phyloP scores from a whole-genome alignment of 2,329 filamentous ascomycete genomes.

The Botrytis fragariae region DNA sequence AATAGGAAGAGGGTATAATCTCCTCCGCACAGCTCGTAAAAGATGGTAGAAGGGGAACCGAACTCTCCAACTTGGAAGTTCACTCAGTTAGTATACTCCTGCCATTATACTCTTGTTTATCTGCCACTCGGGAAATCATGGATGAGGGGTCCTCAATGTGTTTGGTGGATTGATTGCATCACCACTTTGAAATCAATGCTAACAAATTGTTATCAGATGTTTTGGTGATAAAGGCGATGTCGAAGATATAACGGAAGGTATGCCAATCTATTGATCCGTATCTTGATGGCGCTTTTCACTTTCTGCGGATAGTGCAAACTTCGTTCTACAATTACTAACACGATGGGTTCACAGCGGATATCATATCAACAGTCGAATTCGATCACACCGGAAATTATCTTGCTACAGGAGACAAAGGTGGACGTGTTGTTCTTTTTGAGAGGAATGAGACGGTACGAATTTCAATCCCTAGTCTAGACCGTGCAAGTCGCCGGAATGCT shows the following conservation, averaged over 20 bases:
- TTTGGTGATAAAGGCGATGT: constrained; percentile 99
- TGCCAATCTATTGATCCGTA: constrained; percentile 4
- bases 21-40: constrained; percentile 45
- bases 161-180: constrained; percentile 15
- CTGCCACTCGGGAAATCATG: not conserved
- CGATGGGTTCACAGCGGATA: constrained; percentile 62
- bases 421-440: constrained; percentile 81
- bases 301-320: not conserved
- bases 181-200: constrained; percentile 25
- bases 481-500: constrained; percentile 31
- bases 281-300: not conserved
- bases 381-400: constrained; percentile 88
- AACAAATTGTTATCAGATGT: constrained; percentile 60
- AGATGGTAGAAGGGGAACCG: constrained; percentile 95
- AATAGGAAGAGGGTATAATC: constrained; percentile 33
- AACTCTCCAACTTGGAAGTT: constrained; percentile 99
- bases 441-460: constrained; percentile 84
- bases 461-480: constrained; percentile 5
- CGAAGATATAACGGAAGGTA: constrained; percentile 53
- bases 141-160: not conserved
- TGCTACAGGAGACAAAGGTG: constrained; percentile 86
- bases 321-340: constrained; percentile 23
- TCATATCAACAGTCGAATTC: constrained; percentile 89
- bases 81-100: constrained; percentile 63
- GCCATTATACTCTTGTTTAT: constrained; percentile 3